Conservation (phyloP, 2,329 filamentous ascomycete species). For the Aschersonia sp. region DNA sequence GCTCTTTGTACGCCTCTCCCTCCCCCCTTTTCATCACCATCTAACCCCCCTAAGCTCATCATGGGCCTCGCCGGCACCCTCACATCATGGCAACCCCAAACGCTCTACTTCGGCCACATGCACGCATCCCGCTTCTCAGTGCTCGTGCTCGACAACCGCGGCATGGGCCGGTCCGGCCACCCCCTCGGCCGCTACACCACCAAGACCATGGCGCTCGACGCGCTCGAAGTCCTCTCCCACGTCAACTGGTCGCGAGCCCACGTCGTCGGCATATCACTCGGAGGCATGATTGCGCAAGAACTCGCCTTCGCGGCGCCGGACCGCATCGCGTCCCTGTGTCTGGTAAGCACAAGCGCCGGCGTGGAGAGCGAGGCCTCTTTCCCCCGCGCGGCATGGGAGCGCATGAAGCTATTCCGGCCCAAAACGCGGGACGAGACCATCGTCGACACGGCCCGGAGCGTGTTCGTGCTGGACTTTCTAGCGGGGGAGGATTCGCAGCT, state of each 20-base stretch:
- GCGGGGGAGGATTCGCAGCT: conserved; percentile 38
- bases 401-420: conserved; percentile 47
- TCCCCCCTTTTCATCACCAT: not conserved
- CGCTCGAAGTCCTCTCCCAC: conserved; percentile 54
- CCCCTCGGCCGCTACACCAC: conserved; percentile 68
- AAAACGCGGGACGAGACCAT: conserved; percentile 56
- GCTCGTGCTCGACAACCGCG: conserved; percentile 71
- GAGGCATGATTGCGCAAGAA: conserved; percentile 88
- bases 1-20: conserved; percentile 50
- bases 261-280: conserved; percentile 68
- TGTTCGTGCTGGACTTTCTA: conserved; percentile 56
- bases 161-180: conserved; percentile 68
- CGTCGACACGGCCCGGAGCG: conserved; percentile 44
- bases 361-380: conserved; percentile 49
- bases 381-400: conserved; percentile 46
- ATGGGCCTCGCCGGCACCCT: conserved; percentile 63
- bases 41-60: conserved; percentile 43
- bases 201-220: conserved; percentile 69
- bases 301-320: conserved; percentile 40
- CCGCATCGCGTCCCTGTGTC: conserved; percentile 39
- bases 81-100: conserved; percentile 70
- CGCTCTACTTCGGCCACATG: conserved; percentile 65
- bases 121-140: conserved; percentile 53
- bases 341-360: conserved; percentile 46
- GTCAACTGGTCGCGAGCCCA: conserved; percentile 57